phyloP scores from a whole-genome alignment of 73 alveolate genomes.

The Stentor coeruleus region DNA sequence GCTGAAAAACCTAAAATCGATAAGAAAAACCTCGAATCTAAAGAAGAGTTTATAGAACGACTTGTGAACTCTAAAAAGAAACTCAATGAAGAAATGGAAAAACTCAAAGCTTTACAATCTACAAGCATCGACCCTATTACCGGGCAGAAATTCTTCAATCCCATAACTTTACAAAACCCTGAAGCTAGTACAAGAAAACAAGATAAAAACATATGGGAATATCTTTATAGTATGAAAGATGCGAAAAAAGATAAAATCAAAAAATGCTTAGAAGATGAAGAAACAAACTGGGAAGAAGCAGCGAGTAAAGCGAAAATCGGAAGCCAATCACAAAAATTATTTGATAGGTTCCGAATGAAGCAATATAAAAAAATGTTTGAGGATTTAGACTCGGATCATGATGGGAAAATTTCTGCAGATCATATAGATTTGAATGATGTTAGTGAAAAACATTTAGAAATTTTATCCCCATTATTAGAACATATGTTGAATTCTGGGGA shows the following conservation, averaged over 20 bases:
- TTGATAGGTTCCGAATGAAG: background rate
- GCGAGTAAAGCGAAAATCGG: background rate
- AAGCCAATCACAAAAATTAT: background rate
- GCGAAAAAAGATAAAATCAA: background rate
- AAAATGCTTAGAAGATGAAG: background rate
- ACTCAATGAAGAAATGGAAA: conserved; percentile 19
- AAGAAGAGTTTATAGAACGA: conserved; percentile 13
- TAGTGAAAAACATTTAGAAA: background rate
- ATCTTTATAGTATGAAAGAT: conserved; percentile 1
- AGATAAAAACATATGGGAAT: conserved; percentile 13
- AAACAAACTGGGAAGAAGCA: background rate
- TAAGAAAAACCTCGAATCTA: background rate
- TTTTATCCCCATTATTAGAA: conserved; percentile 7
- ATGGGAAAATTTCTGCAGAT: conserved; percentile 10
- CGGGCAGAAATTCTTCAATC: background rate
- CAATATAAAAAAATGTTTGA: background rate
- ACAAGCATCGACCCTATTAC: background rate
- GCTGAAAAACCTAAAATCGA: background rate
- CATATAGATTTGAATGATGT: background rate
- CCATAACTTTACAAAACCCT: background rate
- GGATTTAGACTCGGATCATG: background rate
- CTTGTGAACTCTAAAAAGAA: conserved; percentile 8
- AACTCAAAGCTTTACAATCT: background rate
- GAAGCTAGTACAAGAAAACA: background rate
- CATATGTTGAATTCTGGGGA: background rate